Base-by-base conservation (phyloP, 208 protist genomes). In the Acanthamoeba royreba region DNA sequence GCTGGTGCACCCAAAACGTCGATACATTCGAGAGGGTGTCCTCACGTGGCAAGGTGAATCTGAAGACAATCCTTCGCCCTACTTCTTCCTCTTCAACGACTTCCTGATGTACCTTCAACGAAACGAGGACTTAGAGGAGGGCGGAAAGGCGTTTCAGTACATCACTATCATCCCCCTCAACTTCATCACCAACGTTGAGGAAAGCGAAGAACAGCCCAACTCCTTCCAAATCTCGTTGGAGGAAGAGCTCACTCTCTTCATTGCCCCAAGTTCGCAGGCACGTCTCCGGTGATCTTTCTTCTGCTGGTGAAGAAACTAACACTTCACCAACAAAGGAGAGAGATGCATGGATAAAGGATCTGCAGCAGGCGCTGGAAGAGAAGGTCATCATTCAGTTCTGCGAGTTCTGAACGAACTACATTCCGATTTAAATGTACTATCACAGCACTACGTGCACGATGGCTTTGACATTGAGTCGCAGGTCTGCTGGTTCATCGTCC, bases 61-160 rank as follows among this genome's bases (percentile, higher is more conserved):
- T 22, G 85, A 91, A 52, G 85, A 91, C 45, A 66, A 66, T 33
- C 85, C 45, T 31, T 43, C 33, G 15, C 49, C 85, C 4, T 91
- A 91, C 42, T 91, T 91, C 55, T 91, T 91, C 47, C 33, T 91
- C 25, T 91, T 91, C 85, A 91, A 91, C 85, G 85, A 91, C 52
- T 91, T 91, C 52, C 46, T 91, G 19, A 91, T 91, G 85, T 91
- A 91, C 45, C 45, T 43, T 25, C 74, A 31, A 13, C 35, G 45
- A 13, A 53, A 85, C 17, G 22, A 8, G 8, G 63, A 8, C 22
- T 8, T 74, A 8, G 63, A 25, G 33, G 74, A 85, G 74, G 43
- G 52, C 15, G 74, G 25, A 19, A 25, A 8, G 13, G 74, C 38
- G 74, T 85, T 85, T 33, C 19, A 45, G 38, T 85, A 85, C 74